A percentile compares a stretch with the other conserved stretches of the same genome.
phyloP scores from a whole-genome alignment of 768 basidiomycete species.

The Cubamyces sp. region DNA sequence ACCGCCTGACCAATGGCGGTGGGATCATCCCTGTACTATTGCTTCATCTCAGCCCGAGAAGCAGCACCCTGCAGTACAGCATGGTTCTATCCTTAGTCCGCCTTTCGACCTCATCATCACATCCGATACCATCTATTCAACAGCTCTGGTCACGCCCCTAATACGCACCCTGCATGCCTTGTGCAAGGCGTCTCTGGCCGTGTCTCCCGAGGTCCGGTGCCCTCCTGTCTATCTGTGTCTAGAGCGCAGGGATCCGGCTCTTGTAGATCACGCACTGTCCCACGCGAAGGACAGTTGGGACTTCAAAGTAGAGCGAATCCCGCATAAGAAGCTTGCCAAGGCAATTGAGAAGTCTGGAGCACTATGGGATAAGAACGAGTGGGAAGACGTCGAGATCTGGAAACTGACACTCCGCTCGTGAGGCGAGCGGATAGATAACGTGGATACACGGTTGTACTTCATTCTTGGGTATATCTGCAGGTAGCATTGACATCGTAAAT shows the following conservation, averaged over 20 bases:
- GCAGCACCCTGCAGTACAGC: constrained; percentile 7
- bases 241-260: constrained; percentile 73
- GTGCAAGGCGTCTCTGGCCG: constrained; percentile 41
- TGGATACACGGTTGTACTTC: not conserved
- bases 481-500: not conserved
- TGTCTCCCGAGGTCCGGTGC: constrained; percentile 28
- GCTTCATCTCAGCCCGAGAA: constrained; percentile 12
- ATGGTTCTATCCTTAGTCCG: constrained; percentile 40
- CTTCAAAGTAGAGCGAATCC: constrained; percentile 62
- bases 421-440: not conserved
- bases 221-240: constrained; percentile 67
- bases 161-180: constrained; percentile 67
- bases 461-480: constrained; percentile 1
- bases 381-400: constrained; percentile 87
- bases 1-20: constrained; percentile 56
- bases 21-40: constrained; percentile 43
- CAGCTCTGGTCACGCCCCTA: constrained; percentile 66
- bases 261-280: constrained; percentile 62
- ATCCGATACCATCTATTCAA: constrained; percentile 80
- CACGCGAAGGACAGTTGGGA: constrained; percentile 59
- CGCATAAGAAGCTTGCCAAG: constrained; percentile 59
- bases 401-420: constrained; percentile 38
- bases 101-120: constrained; percentile 80
- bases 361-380: constrained; percentile 68
- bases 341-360: constrained; percentile 60